Evolutionary conservation across 176 grass and related monocot species (phyloP).

Genomic region (Bromus sterilis): DNA sequence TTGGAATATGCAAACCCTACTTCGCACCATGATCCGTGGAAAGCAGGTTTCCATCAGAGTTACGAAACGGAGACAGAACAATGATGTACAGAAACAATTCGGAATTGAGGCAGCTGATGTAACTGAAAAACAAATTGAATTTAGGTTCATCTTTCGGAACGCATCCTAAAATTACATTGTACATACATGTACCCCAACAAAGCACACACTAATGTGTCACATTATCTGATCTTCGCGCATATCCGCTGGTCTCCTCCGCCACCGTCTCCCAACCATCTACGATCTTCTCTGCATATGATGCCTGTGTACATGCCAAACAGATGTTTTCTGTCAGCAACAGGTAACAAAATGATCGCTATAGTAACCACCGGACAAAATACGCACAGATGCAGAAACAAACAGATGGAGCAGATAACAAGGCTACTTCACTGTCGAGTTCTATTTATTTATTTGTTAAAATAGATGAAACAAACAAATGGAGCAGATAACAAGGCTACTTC

Average conservation of each 20-base stretch:
- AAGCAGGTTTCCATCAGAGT: too few relatives aligned
- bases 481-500: too few relatives aligned
- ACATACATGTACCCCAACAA: slow-evolving; percentile 13
- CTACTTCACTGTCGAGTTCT: neutral
- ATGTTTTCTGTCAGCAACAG: neutral
- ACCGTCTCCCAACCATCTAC: slow-evolving; percentile 81
- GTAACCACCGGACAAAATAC: neutral
- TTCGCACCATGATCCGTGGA: too few relatives aligned
- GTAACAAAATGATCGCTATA: neutral
- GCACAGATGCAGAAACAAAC: neutral
- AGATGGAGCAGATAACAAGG: neutral
- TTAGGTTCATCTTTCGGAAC: neutral
- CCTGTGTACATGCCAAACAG: slow-evolving; percentile 37
- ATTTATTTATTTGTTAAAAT: neutral
- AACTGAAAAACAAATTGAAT: slow-evolving; percentile 33
- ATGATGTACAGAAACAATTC: too few relatives aligned
- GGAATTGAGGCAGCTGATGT: too few relatives aligned
- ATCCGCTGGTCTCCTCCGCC: slow-evolving; percentile 65
- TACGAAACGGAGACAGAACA: neutral
- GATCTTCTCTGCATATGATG: slow-evolving; percentile 83
- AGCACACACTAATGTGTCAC: neutral
- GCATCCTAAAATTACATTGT: slow-evolving; percentile 42
- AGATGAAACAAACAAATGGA: neutral
- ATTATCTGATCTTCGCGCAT: slow-evolving; percentile 32
- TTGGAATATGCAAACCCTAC: too few relatives aligned